Conservation (phyloP, 2,329 filamentous ascomycete genomes). For the Fusarium proliferatum region DNA sequence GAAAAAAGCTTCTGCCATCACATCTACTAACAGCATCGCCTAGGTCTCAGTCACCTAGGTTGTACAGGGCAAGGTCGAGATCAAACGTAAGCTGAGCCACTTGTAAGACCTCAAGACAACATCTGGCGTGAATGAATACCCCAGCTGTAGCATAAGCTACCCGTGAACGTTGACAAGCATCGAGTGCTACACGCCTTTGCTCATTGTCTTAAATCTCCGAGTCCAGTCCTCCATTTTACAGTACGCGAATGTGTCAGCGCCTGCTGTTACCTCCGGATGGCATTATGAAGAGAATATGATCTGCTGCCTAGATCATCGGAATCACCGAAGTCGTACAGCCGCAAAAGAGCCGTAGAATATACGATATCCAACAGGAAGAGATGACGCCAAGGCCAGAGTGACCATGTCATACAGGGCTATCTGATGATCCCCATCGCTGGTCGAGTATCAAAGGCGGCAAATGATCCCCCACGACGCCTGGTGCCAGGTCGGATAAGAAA, state of each 20-base stretch:
- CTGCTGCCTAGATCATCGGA: conserved; percentile 5
- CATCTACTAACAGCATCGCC: background rate
- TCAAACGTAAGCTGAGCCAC: background rate
- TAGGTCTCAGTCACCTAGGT: background rate
- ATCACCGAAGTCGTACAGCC: background rate
- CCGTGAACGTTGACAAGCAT: background rate
- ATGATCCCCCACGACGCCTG: background rate
- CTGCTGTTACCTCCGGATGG: background rate
- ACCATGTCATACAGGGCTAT: conserved; percentile 12
- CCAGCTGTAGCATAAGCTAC: background rate
- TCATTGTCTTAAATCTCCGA: background rate
- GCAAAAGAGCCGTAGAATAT: background rate
- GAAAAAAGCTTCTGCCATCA: background rate
- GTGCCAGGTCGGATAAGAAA: background rate
- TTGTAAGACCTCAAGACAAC: background rate
- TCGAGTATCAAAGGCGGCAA: background rate
- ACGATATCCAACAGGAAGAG: background rate
- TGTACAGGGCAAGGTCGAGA: background rate
- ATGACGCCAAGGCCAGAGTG: conserved; percentile 9
- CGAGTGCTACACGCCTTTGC: background rate
- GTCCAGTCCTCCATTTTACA: background rate
- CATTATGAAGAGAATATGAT: background rate
- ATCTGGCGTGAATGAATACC: background rate
- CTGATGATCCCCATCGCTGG: conserved; percentile 9
- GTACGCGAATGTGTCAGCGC: conserved; percentile 2